Evolutionary conservation across 106 monocot genomes (phyloP).

Genomic region (Posidonia australis): DNA sequence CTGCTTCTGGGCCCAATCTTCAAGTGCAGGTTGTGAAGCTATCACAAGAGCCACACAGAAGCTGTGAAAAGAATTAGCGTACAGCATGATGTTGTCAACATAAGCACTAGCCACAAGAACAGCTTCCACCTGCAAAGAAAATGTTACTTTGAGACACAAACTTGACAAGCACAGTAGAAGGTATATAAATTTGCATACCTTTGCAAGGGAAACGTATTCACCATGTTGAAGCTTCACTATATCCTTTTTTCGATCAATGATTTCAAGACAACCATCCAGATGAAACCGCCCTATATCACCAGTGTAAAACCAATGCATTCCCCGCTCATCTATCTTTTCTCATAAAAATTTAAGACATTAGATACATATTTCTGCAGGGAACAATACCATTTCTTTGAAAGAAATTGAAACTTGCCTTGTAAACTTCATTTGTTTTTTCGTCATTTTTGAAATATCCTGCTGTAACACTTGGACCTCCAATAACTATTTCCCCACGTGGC

Average conservation of each 20-base stretch:
- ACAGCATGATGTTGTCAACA: constrained; percentile 93
- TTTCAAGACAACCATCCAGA: constrained; percentile 79
- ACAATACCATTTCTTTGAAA: not conserved
- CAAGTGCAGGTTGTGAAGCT: constrained; percentile 32
- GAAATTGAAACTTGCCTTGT: constrained; percentile 46
- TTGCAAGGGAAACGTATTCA: constrained; percentile 93
- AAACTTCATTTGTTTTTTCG: constrained; percentile 87
- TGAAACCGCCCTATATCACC: constrained; percentile 79
- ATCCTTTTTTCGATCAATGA: constrained; percentile 92
- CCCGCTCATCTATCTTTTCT: constrained; percentile 61
- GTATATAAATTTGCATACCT: constrained; percentile 31
- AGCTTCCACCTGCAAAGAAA: constrained; percentile 65
- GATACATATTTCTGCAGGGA: not conserved
- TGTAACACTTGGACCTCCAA: constrained; percentile 96
- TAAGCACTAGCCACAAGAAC: constrained; percentile 68
- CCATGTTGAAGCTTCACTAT: constrained; percentile 98
- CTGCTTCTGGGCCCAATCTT: constrained; percentile 69
- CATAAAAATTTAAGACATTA: not conserved
- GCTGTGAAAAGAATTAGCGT: constrained; percentile 79
- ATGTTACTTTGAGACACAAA: not conserved
- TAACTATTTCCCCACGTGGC: constrained; percentile 98
- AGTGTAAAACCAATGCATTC: constrained; percentile 93
- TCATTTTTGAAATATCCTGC: constrained; percentile 94
- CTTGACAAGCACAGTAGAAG: not conserved
- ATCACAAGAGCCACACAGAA: constrained; percentile 86